Evolutionary conservation across 129 eudicot species (phyloP), one percentile per base, ranked within the genome.

Genomic region (Helichrysum umbraculigerum): DNA sequence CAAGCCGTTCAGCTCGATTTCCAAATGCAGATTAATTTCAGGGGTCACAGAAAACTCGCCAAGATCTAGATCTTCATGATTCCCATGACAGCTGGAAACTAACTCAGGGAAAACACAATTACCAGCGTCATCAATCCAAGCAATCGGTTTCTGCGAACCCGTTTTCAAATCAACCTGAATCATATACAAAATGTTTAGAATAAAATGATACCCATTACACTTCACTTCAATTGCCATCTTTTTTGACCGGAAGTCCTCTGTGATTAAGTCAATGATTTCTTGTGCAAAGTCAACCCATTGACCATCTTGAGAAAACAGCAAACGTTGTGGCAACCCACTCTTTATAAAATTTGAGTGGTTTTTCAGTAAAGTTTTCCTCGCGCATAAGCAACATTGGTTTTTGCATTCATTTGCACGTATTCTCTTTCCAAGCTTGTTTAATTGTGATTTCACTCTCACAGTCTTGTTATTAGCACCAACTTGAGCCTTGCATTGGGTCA

Each of bases 91-190:
- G 64, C 80, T 80, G 30, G 86, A 25, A 39, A 74, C 69, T 1
- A 75, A 34, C 76, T 94, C 97, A 7, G 97, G 98, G 58, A 94
- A 89, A 52, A 91, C 83, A 47, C 97, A 91, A 17, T 67, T 80
- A 25, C 88, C 96, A 3, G 62, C 66, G 33, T 88, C 96, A 77
- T 94, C 98, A 76, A 94, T 94, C 98, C 98, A 94, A 22, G 97
- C 97, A 66, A 94, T 91, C 15, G 98, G 96, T 52, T 85, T 85
- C 54, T 84, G 84, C 11, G 73, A 10, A 44, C 93, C 96, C 1
- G 97, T 83, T 68, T 79, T 84, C 79, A 94, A 68, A 77, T 91
- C 91, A 20, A 94, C 52, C 70, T 84, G 83, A 72, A 81, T 78
- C 98, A 91, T 94, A 74, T 81, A 84, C 57, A 91, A 77, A 44